Evolutionary conservation across 2,329 filamentous ascomycete genomes (phyloP).

Genomic region (Fusarium sp.): DNA sequence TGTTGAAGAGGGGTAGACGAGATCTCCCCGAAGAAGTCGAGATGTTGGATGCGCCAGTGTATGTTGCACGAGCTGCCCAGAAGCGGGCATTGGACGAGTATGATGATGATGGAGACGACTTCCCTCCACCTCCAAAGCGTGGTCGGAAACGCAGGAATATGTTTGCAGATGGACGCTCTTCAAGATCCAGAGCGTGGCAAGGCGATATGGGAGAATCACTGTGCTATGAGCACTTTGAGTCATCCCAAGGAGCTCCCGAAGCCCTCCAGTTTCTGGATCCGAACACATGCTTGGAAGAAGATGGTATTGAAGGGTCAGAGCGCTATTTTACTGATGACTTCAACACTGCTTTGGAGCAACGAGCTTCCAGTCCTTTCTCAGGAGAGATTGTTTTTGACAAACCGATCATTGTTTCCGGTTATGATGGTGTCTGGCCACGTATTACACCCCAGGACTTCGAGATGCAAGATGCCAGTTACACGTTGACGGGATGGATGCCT

Average conservation of each 20-base stretch:
- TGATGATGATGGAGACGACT: constrained; percentile 36
- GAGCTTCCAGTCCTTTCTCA: background rate
- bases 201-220: constrained; percentile 24
- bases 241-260: constrained; percentile 30
- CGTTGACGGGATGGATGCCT: constrained; percentile 60
- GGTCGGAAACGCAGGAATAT: constrained; percentile 35
- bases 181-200: constrained; percentile 17
- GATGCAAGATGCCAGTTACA: constrained; percentile 54
- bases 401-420: constrained; percentile 42
- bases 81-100: constrained; percentile 49
- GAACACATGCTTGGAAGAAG: constrained; percentile 55
- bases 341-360: constrained; percentile 19
- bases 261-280: constrained; percentile 56
- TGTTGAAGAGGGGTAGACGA: constrained; percentile 51
- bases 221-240: constrained; percentile 38
- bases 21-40: constrained; percentile 59
- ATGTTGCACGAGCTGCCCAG: constrained; percentile 55
- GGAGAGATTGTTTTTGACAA: constrained; percentile 35
- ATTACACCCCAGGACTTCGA: constrained; percentile 53
- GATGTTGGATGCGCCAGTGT: constrained; percentile 64
- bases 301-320: constrained; percentile 24
- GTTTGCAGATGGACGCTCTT: constrained; percentile 4
- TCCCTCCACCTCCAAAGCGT: constrained; percentile 39
- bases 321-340: constrained; percentile 15
- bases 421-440: constrained; percentile 51